A percentile compares a stretch with the other conserved stretches of the same genome.
These are phyloP conservation scores for Pleurotus tuber-regium DNA, from an alignment of 768 basidiomycete genomes.

Conservation along the genomic window DNA sequence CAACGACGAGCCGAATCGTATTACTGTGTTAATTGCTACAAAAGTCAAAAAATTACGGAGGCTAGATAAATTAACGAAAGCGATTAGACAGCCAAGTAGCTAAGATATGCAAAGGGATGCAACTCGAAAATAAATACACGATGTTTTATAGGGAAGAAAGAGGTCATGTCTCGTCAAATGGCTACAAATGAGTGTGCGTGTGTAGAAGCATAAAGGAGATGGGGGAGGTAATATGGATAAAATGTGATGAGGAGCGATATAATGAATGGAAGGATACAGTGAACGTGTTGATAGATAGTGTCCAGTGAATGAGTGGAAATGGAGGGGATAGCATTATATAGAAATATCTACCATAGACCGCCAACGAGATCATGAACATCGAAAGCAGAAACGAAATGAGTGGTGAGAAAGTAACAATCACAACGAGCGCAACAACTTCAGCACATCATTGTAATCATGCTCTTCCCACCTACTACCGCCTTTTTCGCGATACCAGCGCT, in stretches of 20 bases:
- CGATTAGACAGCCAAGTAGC: no score
- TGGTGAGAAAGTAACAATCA: no score
- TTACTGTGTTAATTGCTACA: not conserved
- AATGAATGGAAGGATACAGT: not conserved
- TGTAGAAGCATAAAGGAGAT: no score
- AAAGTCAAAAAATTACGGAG: not conserved
- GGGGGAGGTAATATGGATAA: no score
- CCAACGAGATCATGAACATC: not conserved
- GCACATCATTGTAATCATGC: conserved; percentile 29
- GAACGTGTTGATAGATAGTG: not conserved
- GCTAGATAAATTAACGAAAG: no score
- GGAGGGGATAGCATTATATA: not conserved
- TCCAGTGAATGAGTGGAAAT: not conserved
- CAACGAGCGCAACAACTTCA: conserved; percentile 32
- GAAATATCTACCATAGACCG: no score
- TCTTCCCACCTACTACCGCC: conserved; percentile 34
- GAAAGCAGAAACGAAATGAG: no score
- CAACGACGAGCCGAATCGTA: no score
- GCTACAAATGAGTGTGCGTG: conserved; percentile 1
- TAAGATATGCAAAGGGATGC: no score
- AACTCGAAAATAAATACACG: not conserved
- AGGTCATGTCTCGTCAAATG: not conserved
- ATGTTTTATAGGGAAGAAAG: not conserved
- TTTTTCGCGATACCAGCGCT: conserved; percentile 39
- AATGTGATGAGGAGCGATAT: no score